A percentile compares a stretch with the other conserved stretches of the same genome.
phyloP scores from a whole-genome alignment of 768 basidiomycete genomes.

The Coprinopsis sp. region DNA sequence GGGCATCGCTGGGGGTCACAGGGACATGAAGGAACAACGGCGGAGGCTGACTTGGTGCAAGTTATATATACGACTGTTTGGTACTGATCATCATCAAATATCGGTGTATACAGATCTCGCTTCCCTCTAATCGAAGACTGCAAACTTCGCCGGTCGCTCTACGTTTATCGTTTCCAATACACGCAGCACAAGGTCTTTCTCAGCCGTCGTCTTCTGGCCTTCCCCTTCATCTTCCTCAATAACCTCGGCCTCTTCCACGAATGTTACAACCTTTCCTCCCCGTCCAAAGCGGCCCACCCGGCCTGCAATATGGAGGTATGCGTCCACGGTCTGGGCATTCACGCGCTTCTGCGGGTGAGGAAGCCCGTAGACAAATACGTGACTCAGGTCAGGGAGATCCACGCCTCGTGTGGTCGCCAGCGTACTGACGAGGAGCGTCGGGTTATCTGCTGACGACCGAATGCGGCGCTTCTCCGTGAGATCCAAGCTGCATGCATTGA shows the following conservation, averaged over 20 bases:
- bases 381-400: constrained; percentile 65
- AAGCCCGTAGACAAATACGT: constrained; percentile 71
- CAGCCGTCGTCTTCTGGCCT: constrained; percentile 12
- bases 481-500: constrained; percentile 62
- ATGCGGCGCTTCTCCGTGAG: constrained; percentile 34
- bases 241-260: constrained; percentile 42
- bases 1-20: not conserved
- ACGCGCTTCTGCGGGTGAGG: constrained; percentile 38
- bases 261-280: constrained; percentile 60
- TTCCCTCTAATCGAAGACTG: constrained; percentile 44
- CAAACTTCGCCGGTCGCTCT: constrained; percentile 41
- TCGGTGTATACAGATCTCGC: not conserved
- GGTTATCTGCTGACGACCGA: constrained; percentile 37
- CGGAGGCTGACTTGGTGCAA: not conserved
- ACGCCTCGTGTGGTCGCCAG: constrained; percentile 68
- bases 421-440: constrained; percentile 64
- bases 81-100: not conserved
- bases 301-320: constrained; percentile 68
- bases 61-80: not conserved
- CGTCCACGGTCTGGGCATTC: constrained; percentile 43
- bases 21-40: constrained; percentile 19
- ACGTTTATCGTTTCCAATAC: constrained; percentile 43
- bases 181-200: constrained; percentile 32
- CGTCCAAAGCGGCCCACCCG: constrained; percentile 72
- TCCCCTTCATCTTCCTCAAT: constrained; percentile 12